phyloP scores from a whole-genome alignment of 192 early-diverging fungal species.

The Umbelopsis isabellina region DNA sequence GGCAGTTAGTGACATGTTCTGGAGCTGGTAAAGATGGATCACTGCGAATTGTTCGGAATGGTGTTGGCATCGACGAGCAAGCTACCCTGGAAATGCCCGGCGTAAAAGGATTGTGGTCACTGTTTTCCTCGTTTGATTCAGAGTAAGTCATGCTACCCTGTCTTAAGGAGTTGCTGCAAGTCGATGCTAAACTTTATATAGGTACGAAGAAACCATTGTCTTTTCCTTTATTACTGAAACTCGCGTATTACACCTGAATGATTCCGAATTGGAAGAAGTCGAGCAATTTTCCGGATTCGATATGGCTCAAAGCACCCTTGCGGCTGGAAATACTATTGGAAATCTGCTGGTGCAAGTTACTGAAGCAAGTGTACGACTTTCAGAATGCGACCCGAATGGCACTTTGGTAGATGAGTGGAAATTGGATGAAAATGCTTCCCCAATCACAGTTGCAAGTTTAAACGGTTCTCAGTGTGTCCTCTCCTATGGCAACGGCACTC shows the following conservation, averaged over 20 bases:
- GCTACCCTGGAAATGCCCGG: constrained; percentile 63
- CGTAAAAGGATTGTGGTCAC: constrained; percentile 75
- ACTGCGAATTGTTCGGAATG: constrained; percentile 83
- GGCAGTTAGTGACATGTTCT: constrained; percentile 57
- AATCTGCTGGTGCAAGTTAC: constrained; percentile 68
- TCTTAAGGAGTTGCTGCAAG: no score
- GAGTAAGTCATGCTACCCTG: constrained; percentile 32
- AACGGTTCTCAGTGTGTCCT: constrained; percentile 59
- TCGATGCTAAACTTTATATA: neutral
- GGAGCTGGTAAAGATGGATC: constrained; percentile 74
- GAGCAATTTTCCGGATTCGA: constrained; percentile 43
- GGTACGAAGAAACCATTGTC: constrained; percentile 55
- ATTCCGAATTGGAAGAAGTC: constrained; percentile 54
- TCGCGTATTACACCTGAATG: constrained; percentile 50
- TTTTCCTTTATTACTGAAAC: constrained; percentile 71
- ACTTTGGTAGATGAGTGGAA: constrained; percentile 54
- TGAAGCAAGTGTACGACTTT: constrained; percentile 46
- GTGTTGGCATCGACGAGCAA: constrained; percentile 80
- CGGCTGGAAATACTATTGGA: constrained; percentile 40
- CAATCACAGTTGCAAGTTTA: constrained; percentile 63
- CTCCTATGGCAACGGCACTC: constrained; percentile 52
- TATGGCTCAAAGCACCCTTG: constrained; percentile 44
- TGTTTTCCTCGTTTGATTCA: constrained; percentile 47
- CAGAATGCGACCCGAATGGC: constrained; percentile 36
- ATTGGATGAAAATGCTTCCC: constrained; percentile 34